phyloP scores from a whole-genome alignment of 352 stramenopile species.

The Thraustochytrium sp. region DNA sequence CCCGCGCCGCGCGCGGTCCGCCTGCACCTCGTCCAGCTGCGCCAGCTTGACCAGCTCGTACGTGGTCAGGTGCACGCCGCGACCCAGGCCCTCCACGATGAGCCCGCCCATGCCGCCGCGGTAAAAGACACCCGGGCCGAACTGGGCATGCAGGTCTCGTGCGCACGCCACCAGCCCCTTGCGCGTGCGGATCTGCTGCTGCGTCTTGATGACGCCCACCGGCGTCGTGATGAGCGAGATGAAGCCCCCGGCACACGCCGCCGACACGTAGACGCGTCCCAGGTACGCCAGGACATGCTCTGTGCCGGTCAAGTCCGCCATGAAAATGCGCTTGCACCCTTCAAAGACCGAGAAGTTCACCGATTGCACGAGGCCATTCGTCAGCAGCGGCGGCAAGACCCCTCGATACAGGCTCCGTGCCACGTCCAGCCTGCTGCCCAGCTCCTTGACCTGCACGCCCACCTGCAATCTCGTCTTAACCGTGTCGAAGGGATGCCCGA shows the following conservation, averaged over 20 bases:
- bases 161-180: not conserved
- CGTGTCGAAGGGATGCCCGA: constrained; percentile 13
- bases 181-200: not conserved
- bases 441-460: not conserved
- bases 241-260: not conserved
- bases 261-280: not conserved
- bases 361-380: not conserved
- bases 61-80: constrained; percentile 3
- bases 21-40: not conserved
- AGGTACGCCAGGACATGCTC: no score
- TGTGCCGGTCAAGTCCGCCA: not conserved
- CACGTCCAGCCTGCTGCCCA: not conserved
- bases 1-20: not conserved
- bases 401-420: not conserved
- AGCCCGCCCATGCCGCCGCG: not conserved
- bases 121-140: not conserved
- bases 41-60: constrained; percentile 15
- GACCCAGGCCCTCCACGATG: not conserved
- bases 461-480: constrained; percentile 24
- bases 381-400: not conserved
- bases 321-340: not conserved
- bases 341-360: constrained; percentile 3
- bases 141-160: not conserved
- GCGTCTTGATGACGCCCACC: not conserved
- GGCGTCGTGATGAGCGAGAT: constrained; percentile 2